phyloP scores from a whole-genome alignment of 2,329 filamentous ascomycete genomes.

The Ophiostoma perfectum region DNA sequence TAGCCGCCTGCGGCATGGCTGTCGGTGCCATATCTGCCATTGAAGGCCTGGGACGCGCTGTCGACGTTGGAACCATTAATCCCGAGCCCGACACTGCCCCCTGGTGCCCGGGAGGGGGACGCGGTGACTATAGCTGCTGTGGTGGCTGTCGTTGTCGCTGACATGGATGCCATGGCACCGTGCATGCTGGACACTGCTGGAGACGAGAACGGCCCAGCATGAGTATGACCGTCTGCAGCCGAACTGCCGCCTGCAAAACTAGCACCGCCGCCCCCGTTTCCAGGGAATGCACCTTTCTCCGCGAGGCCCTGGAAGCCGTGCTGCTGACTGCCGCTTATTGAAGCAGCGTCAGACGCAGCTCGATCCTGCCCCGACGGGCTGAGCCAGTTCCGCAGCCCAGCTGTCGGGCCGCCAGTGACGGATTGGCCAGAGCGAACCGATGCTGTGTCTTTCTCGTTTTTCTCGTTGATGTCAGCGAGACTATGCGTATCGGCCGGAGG shows the following conservation, averaged over 20 bases:
- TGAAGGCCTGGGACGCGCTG: neutral
- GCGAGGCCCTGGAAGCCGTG: constrained; percentile 47
- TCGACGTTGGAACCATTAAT: neutral
- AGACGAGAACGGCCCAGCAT: neutral
- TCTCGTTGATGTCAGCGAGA: constrained; percentile 12
- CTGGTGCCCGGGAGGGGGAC: constrained; percentile 12
- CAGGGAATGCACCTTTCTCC: constrained; percentile 40
- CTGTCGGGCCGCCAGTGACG: neutral
- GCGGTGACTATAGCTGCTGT: constrained; percentile 21
- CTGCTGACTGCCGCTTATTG: constrained; percentile 15
- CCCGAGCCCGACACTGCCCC: neutral
- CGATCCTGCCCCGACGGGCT: constrained; percentile 13
- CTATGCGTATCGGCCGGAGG: constrained; percentile 23
- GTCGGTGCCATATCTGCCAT: neutral
- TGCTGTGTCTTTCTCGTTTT: constrained; percentile 31
- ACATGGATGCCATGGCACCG: constrained; percentile 20
- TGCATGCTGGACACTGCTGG: neutral
- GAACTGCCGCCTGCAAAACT: neutral
- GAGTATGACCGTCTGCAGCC: neutral
- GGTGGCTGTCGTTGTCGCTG: constrained; percentile 21
- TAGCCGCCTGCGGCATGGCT: neutral
- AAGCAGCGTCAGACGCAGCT: constrained; percentile 28
- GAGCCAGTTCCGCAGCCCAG: constrained; percentile 23
- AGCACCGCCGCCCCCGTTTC: neutral
- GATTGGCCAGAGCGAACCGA: constrained; percentile 34